These are phyloP conservation scores for Populus hybrid DNA, from an alignment of 441 rosid species.

Conservation along the genomic window DNA sequence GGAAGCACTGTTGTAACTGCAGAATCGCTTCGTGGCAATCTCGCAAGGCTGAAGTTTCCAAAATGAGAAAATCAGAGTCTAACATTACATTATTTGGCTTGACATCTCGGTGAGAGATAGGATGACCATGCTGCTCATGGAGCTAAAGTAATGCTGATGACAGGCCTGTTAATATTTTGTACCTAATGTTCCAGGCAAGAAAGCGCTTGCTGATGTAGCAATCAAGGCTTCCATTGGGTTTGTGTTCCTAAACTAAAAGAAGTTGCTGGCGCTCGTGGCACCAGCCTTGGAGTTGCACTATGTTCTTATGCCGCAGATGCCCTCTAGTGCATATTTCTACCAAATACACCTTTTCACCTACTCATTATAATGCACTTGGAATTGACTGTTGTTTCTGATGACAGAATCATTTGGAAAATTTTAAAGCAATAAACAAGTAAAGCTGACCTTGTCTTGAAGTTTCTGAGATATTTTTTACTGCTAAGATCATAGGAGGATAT, in stretches of 20 bases:
- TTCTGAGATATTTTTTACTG: slow-evolving; percentile 39
- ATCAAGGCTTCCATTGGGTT: slow-evolving; percentile 45
- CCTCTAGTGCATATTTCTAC: slow-evolving; percentile 48
- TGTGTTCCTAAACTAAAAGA: slow-evolving; percentile 38
- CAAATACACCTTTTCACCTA: slow-evolving; percentile 27
- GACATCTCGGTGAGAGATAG: slow-evolving; percentile 33
- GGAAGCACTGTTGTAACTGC: slow-evolving; percentile 34
- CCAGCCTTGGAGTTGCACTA: slow-evolving; percentile 43
- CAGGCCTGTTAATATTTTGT: slow-evolving; percentile 30
- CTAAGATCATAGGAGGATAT: slow-evolving; percentile 24
- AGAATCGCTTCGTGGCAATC: slow-evolving; percentile 27
- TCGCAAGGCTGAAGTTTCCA: slow-evolving; percentile 37
- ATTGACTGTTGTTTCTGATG: neutral
- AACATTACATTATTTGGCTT: slow-evolving; percentile 24
- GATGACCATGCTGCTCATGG: slow-evolving; percentile 35
- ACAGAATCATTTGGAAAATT: neutral
- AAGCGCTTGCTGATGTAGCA: slow-evolving; percentile 25
- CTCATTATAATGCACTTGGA: neutral
- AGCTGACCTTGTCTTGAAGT: slow-evolving; percentile 35
- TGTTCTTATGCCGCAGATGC: slow-evolving; percentile 40
- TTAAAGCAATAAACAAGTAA: neutral
- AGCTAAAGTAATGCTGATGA: slow-evolving; percentile 45
- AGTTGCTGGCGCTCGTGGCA: slow-evolving; percentile 38
- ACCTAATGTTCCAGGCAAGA: slow-evolving; percentile 26
- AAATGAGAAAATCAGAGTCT: neutral